Evolutionary conservation across 2,329 filamentous ascomycete genomes (phyloP).

Genomic region (Penicillium digitatum): DNA sequence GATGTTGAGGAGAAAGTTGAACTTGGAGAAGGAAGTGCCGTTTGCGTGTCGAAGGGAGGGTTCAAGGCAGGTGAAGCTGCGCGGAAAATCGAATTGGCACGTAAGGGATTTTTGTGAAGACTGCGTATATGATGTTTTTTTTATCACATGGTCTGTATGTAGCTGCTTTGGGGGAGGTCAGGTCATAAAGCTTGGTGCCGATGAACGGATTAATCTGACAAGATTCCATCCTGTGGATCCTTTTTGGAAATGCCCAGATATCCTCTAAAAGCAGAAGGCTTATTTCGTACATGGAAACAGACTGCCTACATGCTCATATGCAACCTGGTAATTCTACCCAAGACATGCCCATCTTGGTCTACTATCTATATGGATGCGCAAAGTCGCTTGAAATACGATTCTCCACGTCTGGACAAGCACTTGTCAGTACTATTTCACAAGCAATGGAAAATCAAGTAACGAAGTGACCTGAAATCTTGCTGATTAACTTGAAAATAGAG

Average conservation of each 20-base stretch:
- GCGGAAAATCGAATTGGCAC: conserved; percentile 49
- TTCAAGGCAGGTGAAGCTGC: conserved; percentile 46
- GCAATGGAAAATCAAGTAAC: neutral
- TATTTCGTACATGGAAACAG: neutral
- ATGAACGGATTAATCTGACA: neutral
- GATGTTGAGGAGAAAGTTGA: conserved; percentile 72
- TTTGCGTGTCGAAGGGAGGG: conserved; percentile 49
- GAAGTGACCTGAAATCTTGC: neutral
- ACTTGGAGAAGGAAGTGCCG: conserved; percentile 46
- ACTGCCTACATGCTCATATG: neutral
- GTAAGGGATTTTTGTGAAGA: conserved; percentile 47
- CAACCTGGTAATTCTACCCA: neutral
- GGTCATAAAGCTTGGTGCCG: neutral
- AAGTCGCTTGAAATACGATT: neutral
- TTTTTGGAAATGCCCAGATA: neutral
- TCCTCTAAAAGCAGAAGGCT: neutral
- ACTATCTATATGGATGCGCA: neutral
- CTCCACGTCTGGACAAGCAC: neutral
- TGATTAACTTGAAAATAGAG: neutral
- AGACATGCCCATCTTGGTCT: neutral
- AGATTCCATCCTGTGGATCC: neutral
- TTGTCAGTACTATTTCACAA: too few relatives aligned
- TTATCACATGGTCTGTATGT: neutral
- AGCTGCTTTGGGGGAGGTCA: neutral
- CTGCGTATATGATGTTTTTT: neutral